These are phyloP conservation scores for Phaeosphaeriaceae sp. DNA, from an alignment of 2,329 filamentous ascomycete genomes.

Conservation along the genomic window DNA sequence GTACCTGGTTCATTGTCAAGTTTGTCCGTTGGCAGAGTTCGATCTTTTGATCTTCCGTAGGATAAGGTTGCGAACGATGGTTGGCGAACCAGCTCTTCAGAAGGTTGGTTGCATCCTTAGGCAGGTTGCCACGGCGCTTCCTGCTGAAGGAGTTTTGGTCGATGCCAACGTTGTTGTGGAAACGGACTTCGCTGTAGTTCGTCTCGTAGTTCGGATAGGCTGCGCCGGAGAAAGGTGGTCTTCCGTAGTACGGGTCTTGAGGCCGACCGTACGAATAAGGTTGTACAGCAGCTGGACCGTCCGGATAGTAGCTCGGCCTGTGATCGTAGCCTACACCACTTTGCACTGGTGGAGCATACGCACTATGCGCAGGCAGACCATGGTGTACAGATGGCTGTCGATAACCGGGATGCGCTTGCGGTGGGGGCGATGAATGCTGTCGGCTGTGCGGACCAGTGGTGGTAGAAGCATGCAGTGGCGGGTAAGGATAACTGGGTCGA, in stretches of 20 bases:
- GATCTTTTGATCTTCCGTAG: slow-evolving; percentile 87
- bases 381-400: slow-evolving; percentile 15
- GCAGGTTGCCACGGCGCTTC: slow-evolving; percentile 79
- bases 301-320: slow-evolving; percentile 36
- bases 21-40: slow-evolving; percentile 78
- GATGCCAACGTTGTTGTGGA: slow-evolving; percentile 36
- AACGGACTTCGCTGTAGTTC: slow-evolving; percentile 33
- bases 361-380: slow-evolving; percentile 7
- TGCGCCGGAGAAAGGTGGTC: slow-evolving; percentile 16
- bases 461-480: slow-evolving; percentile 19
- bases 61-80: slow-evolving; percentile 72
- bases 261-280: slow-evolving; percentile 26
- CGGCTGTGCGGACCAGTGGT: slow-evolving; percentile 22
- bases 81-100: slow-evolving; percentile 76
- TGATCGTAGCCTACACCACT: slow-evolving; percentile 24
- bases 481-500: slow-evolving; percentile 37
- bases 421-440: slow-evolving; percentile 35
- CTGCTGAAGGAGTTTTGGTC: slow-evolving; percentile 49
- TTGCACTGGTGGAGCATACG: slow-evolving; percentile 21
- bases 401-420: slow-evolving; percentile 8
- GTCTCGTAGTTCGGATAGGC: slow-evolving; percentile 24
- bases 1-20: slow-evolving; percentile 75
- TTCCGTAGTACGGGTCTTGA: slow-evolving; percentile 28
- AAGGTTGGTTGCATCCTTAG: slow-evolving; percentile 87
- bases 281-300: slow-evolving; percentile 21